phyloP scores from a whole-genome alignment of 768 basidiomycete species.

The Podaxis pistillaris region DNA sequence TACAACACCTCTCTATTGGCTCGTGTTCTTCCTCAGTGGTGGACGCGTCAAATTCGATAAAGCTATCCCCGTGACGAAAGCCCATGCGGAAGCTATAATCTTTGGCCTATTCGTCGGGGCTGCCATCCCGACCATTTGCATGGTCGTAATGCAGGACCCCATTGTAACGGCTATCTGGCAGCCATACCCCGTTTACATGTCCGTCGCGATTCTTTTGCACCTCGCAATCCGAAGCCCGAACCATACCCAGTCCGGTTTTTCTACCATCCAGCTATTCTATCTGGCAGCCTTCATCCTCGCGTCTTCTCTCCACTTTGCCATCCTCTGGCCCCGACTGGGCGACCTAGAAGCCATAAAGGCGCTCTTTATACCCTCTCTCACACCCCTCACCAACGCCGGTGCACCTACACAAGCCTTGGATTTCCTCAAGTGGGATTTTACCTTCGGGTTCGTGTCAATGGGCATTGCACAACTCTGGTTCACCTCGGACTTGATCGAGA shows the following conservation, averaged over 20 bases:
- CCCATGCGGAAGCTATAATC: slow-evolving; percentile 50
- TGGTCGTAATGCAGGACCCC: slow-evolving; percentile 41
- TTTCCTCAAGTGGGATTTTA: slow-evolving; percentile 52
- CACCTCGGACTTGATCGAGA: slow-evolving; percentile 29
- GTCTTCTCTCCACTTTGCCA: slow-evolving; percentile 41
- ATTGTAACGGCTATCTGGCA: slow-evolving; percentile 54
- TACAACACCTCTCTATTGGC: slow-evolving; percentile 46
- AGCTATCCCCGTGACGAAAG: slow-evolving; percentile 29
- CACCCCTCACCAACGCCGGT: slow-evolving; percentile 24
- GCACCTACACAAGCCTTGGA: slow-evolving; percentile 31
- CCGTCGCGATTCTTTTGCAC: slow-evolving; percentile 39
- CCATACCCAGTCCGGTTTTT: slow-evolving; percentile 33
- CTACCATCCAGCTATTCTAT: slow-evolving; percentile 37
- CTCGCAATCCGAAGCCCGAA: slow-evolving; percentile 37
- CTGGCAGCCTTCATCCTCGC: slow-evolving; percentile 38
- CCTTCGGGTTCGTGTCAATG: slow-evolving; percentile 36
- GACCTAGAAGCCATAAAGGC: slow-evolving; percentile 30
- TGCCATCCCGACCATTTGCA: slow-evolving; percentile 43
- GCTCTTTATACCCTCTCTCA: slow-evolving; percentile 36
- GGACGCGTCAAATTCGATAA: slow-evolving; percentile 23
- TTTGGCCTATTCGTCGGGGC: slow-evolving; percentile 47
- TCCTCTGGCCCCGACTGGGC: slow-evolving; percentile 33
- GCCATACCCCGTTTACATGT: slow-evolving; percentile 45
- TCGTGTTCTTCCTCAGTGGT: slow-evolving; percentile 41
- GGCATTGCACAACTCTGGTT: slow-evolving; percentile 53